Percentiles rank a stretch among this genome's conserved stretches.
Conservation (phyloP, 257 asterid genomes). For the Ehretia macrophylla region DNA sequence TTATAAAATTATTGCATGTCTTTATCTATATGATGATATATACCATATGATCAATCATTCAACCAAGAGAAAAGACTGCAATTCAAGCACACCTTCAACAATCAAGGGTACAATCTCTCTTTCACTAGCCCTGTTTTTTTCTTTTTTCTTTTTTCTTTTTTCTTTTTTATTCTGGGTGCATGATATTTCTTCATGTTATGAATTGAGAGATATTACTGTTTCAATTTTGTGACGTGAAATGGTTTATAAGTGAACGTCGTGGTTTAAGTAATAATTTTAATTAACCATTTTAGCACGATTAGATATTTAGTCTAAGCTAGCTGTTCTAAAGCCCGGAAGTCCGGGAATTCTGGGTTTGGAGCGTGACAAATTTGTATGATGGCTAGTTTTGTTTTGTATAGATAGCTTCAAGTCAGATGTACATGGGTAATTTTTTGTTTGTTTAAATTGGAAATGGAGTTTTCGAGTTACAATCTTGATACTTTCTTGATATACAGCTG, state of each 20-base stretch:
- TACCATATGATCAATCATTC: constrained; percentile 11
- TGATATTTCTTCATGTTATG: constrained; percentile 1
- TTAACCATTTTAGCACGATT: no score
- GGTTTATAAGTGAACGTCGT: no score
- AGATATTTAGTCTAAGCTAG: no score
- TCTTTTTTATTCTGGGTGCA: neutral
- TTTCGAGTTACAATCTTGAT: neutral
- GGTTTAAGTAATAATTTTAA: no score
- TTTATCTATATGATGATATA: neutral
- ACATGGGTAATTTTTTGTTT: neutral
- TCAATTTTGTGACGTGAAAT: no score
- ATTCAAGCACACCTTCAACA: constrained; percentile 9
- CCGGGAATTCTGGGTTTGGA: no score
- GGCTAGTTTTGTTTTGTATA: neutral
- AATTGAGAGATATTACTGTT: neutral
- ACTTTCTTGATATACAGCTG: neutral
- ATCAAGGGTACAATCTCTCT: constrained; percentile 13
- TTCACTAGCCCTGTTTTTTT: neutral
- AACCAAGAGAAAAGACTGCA: constrained; percentile 6
- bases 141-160: no score
- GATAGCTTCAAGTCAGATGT: neutral
- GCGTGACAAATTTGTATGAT: neutral
- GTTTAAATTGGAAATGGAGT: neutral
- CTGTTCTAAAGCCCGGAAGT: no score
- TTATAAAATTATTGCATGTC: neutral